Conservation (phyloP, 352 stramenopile genomes). For the Albugo candida region DNA sequence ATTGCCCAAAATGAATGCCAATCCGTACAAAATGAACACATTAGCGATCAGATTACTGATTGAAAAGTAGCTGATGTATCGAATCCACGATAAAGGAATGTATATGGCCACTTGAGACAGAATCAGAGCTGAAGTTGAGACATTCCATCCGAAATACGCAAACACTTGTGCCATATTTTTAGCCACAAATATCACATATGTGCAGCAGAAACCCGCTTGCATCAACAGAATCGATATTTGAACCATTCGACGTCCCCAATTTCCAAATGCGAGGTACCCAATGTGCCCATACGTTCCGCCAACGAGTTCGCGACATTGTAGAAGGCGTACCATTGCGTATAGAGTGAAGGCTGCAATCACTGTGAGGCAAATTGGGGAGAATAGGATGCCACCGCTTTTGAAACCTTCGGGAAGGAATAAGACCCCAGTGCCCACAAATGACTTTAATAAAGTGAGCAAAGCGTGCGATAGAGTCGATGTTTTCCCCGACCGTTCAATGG, state of each 20-base stretch:
- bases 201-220: constrained; percentile 70
- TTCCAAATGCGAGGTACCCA: constrained; percentile 37
- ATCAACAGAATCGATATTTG: constrained; percentile 71
- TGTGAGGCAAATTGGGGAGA: constrained; percentile 43
- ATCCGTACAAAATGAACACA: constrained; percentile 67
- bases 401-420: constrained; percentile 64
- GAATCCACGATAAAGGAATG: constrained; percentile 66
- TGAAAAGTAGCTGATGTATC: constrained; percentile 74
- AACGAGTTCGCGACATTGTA: constrained; percentile 43
- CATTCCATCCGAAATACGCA: constrained; percentile 19
- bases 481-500: constrained; percentile 13
- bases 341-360: constrained; percentile 43
- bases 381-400: constrained; percentile 44
- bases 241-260: constrained; percentile 50
- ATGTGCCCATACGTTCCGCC: constrained; percentile 65
- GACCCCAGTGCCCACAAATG: constrained; percentile 63
- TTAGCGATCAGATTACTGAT: constrained; percentile 70
- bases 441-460: constrained; percentile 57
- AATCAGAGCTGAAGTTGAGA: constrained; percentile 36
- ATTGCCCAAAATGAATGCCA: constrained; percentile 55
- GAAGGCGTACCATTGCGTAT: constrained; percentile 53
- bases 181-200: constrained; percentile 69
- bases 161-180: constrained; percentile 62
- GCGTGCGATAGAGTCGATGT: constrained; percentile 63
- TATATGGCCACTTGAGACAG: constrained; percentile 52